phyloP scores from a whole-genome alignment of 1,139 yeast genomes.

The Pichia inconspicua region DNA sequence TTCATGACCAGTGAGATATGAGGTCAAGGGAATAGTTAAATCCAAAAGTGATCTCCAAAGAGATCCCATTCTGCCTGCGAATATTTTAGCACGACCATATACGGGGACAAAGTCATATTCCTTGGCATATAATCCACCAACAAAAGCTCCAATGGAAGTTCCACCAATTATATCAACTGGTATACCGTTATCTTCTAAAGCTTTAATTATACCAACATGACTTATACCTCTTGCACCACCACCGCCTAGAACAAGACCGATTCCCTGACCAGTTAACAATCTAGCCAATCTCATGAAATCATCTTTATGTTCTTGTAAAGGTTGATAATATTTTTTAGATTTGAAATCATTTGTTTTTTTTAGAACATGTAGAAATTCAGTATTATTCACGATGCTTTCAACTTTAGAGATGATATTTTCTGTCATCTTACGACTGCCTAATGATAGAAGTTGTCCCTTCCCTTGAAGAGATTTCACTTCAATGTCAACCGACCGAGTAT shows the following conservation, averaged over 20 bases:
- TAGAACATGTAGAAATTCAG: constrained; percentile 23
- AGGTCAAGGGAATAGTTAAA: constrained; percentile 85
- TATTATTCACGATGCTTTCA: constrained; percentile 25
- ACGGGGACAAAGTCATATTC: constrained; percentile 89
- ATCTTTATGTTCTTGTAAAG: constrained; percentile 61
- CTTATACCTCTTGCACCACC: constrained; percentile 97
- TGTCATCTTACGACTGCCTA: constrained; percentile 20
- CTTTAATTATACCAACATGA: constrained; percentile 86
- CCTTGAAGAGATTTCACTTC: constrained; percentile 2
- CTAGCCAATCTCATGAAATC: constrained; percentile 88
- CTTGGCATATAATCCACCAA: constrained; percentile 89
- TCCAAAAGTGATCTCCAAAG: constrained; percentile 81
- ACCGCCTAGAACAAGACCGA: constrained; percentile 91
- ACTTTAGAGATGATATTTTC: constrained; percentile 21
- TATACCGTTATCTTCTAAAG: constrained; percentile 87
- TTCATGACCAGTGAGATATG: constrained; percentile 95
- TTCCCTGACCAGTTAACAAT: constrained; percentile 83
- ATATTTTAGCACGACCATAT: constrained; percentile 82
- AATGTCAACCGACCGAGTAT: constrained; percentile 6
- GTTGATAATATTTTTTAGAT: constrained; percentile 31
- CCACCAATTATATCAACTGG: constrained; percentile 95
- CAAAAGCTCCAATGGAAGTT: constrained; percentile 91
- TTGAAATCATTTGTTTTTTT: constrained; percentile 22
- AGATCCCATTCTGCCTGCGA: constrained; percentile 75
- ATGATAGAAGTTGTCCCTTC: constrained; percentile 14